A percentile compares a stretch with the other conserved stretches of the same genome.
Evolutionary conservation across 2,329 filamentous ascomycete genomes (phyloP).

Genomic region (Fusarium sp.): DNA sequence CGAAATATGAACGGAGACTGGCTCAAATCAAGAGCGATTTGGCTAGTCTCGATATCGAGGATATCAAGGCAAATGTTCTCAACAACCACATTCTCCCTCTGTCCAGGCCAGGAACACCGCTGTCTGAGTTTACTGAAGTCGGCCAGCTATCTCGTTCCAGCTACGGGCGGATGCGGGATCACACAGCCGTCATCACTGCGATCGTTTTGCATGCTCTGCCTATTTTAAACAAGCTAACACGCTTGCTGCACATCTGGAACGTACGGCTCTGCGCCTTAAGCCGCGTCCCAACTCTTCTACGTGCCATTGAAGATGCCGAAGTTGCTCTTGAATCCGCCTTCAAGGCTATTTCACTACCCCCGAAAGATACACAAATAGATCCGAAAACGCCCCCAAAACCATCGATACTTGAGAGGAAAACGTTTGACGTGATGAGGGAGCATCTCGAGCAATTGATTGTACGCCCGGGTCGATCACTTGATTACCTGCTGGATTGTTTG

Average conservation of each 20-base stretch:
- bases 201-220: constrained; percentile 92
- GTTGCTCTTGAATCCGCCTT: constrained; percentile 75
- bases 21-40: constrained; percentile 79
- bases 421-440: constrained; percentile 69
- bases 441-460: constrained; percentile 77
- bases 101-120: constrained; percentile 55
- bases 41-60: constrained; percentile 80
- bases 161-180: constrained; percentile 84
- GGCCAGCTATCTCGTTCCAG: constrained; percentile 61
- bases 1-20: constrained; percentile 77
- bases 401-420: constrained; percentile 56
- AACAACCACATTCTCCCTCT: constrained; percentile 78
- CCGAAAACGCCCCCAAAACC: constrained; percentile 30
- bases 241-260: constrained; percentile 82
- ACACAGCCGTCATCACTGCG: constrained; percentile 89
- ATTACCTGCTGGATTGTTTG: constrained; percentile 86
- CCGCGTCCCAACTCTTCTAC: constrained; percentile 77
- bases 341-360: constrained; percentile 65
- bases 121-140: constrained; percentile 49
- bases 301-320: constrained; percentile 74
- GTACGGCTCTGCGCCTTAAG: constrained; percentile 80
- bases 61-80: constrained; percentile 89
- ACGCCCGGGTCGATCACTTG: constrained; percentile 77
- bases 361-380: constrained; percentile 38
- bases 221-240: constrained; percentile 78